Percentiles rank a stretch among this genome's conserved stretches.
These are phyloP conservation scores for Quercus rubra DNA, from an alignment of 306 rosid species.

Conservation along the genomic window DNA sequence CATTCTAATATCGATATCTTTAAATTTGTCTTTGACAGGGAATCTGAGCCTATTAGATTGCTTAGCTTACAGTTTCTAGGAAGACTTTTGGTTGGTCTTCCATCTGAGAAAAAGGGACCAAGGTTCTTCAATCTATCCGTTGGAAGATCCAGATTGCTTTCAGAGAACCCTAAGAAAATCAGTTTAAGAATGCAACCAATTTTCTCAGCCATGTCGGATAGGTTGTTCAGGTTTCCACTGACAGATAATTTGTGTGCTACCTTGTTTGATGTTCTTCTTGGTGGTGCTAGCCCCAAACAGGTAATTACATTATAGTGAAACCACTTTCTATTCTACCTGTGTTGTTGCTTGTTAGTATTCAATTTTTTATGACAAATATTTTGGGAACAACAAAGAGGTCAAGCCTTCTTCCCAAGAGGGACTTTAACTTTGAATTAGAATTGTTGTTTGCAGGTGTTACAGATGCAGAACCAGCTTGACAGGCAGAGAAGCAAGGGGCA, in stretches of 20 bases:
- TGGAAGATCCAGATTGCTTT: constrained; percentile 62
- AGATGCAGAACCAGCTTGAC: constrained; percentile 67
- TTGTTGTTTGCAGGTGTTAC: constrained; percentile 70
- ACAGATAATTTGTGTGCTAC: constrained; percentile 89
- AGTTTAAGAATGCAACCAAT: constrained; percentile 66
- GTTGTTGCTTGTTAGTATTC: constrained; percentile 6
- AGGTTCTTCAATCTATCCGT: constrained; percentile 78
- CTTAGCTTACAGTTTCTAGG: constrained; percentile 93
- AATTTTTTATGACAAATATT: not conserved
- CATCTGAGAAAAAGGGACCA: constrained; percentile 88
- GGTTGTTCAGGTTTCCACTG: constrained; percentile 86
- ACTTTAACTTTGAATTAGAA: not conserved
- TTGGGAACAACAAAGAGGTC: not conserved
- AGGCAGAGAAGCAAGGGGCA: constrained; percentile 71
- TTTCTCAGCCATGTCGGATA: constrained; percentile 76
- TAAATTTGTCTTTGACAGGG: constrained; percentile 46
- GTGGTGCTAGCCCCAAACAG: constrained; percentile 99
- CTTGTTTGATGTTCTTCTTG: constrained; percentile 95
- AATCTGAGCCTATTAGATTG: constrained; percentile 83
- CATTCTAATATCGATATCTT: constrained; percentile 12
- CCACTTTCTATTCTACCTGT: not conserved
- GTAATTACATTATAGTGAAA: constrained; percentile 32
- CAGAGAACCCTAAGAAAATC: constrained; percentile 57
- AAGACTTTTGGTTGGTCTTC: constrained; percentile 87
- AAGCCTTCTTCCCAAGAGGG: not conserved